Percentiles rank a stretch among this genome's conserved stretches.
Conservation (phyloP, 2,329 filamentous ascomycete genomes). For the Xylariales sp. region DNA sequence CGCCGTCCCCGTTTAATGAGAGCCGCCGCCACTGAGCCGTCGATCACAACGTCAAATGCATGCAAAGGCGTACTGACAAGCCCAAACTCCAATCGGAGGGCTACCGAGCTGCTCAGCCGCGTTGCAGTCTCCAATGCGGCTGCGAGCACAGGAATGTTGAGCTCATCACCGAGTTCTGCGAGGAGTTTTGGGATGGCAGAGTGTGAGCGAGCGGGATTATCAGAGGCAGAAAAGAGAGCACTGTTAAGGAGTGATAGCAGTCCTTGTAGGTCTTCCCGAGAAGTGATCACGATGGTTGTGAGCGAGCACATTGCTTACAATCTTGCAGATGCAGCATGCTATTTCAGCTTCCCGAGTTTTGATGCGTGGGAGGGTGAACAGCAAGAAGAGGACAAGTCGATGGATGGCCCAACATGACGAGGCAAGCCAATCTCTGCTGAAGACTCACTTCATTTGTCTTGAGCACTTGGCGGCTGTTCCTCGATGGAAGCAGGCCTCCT, state of each 20-base stretch:
- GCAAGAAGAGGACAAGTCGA: slow-evolving; percentile 34
- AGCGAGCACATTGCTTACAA: not conserved
- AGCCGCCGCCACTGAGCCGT: slow-evolving; percentile 52
- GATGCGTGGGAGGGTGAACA: slow-evolving; percentile 57
- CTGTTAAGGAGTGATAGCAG: slow-evolving; percentile 10
- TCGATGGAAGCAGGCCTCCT: too few relatives aligned
- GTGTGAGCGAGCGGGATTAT: slow-evolving; percentile 14
- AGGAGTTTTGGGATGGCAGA: slow-evolving; percentile 32
- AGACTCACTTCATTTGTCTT: too few relatives aligned
- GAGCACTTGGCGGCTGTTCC: too few relatives aligned
- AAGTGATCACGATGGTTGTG: not conserved
- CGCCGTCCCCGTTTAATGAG: slow-evolving; percentile 50
- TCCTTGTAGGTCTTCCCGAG: slow-evolving; percentile 18
- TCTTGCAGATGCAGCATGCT: slow-evolving; percentile 43
- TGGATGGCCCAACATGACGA: slow-evolving; percentile 21
- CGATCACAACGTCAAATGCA: slow-evolving; percentile 51
- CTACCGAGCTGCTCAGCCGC: slow-evolving; percentile 50
- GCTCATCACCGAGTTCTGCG: slow-evolving; percentile 28
- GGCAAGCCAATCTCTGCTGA: too few relatives aligned
- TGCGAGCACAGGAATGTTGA: slow-evolving; percentile 26
- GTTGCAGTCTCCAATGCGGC: slow-evolving; percentile 46
- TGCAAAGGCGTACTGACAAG: slow-evolving; percentile 46
- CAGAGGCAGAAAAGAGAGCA: slow-evolving; percentile 16
- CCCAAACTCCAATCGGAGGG: slow-evolving; percentile 43
- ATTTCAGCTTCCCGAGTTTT: slow-evolving; percentile 71